Conservation (phyloP, 139 green algal genomes). For the Picochlorum sp. region DNA sequence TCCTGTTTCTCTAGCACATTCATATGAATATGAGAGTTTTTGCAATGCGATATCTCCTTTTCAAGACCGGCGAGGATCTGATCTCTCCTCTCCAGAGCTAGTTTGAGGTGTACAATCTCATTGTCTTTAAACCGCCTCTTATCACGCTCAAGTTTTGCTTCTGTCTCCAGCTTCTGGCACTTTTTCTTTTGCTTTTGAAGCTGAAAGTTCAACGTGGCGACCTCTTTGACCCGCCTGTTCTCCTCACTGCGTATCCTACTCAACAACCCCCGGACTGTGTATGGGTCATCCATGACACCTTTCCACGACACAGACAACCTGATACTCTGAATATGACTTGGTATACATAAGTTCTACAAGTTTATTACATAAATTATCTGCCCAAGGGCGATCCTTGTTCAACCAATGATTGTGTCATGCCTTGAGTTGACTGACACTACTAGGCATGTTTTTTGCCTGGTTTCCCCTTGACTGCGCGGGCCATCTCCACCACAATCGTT, state of each 20-base stretch:
- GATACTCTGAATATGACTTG: too few species aligned
- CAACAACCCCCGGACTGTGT: conserved; percentile 3
- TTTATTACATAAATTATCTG: too few species aligned
- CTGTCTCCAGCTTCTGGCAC: background rate
- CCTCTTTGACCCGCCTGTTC: background rate
- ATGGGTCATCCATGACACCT: background rate
- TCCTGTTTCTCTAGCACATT: background rate
- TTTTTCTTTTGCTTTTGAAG: conserved; percentile 7
- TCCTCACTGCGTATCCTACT: background rate
- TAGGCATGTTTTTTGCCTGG: too few species aligned
- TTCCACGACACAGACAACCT: too few species aligned
- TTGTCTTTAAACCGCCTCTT: conserved; percentile 14
- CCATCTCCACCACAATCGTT: conserved; percentile 17
- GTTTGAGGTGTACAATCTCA: conserved; percentile 17
- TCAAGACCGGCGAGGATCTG: conserved; percentile 2
- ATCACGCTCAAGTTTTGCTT: conserved; percentile 5
- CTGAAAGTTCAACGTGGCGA: background rate
- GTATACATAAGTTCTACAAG: too few species aligned
- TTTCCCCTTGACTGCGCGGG: too few species aligned
- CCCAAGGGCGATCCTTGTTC: too few species aligned
- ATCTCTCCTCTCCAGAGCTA: conserved; percentile 22
- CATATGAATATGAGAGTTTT: background rate
- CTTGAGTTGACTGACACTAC: too few species aligned
- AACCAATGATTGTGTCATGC: too few species aligned
- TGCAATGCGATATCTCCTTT: conserved; percentile 12